Conservation (phyloP, 306 rosid species). For the Canavalia gladiata region DNA sequence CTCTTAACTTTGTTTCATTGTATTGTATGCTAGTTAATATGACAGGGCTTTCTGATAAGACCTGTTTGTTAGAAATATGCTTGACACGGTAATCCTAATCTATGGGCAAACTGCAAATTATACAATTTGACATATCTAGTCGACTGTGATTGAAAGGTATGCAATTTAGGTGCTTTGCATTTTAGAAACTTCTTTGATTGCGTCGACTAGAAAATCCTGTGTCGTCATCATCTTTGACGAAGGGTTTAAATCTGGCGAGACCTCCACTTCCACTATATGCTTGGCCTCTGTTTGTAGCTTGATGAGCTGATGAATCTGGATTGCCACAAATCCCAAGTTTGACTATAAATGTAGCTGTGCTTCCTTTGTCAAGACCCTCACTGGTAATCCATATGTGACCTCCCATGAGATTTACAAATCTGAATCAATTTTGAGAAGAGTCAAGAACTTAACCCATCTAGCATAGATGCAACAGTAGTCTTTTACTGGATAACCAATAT, state of each 20-base stretch:
- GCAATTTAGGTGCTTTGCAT: slow-evolving; percentile 14
- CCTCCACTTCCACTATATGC: slow-evolving; percentile 75
- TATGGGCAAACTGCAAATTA: slow-evolving; percentile 45
- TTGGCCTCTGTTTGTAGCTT: slow-evolving; percentile 51
- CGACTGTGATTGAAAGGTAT: slow-evolving; percentile 5
- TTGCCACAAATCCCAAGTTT: slow-evolving; percentile 75
- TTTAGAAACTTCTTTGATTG: slow-evolving; percentile 73
- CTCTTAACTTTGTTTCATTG: slow-evolving; percentile 27
- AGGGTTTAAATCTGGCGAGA: slow-evolving; percentile 63
- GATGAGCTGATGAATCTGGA: slow-evolving; percentile 59
- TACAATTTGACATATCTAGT: slow-evolving; percentile 39
- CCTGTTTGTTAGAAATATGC: slow-evolving; percentile 41
- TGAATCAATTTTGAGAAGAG: slow-evolving; percentile 53
- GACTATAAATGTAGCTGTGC: slow-evolving; percentile 69
- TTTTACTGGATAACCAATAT: slow-evolving; percentile 2
- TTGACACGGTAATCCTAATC: slow-evolving; percentile 40
- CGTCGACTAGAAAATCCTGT: slow-evolving; percentile 58
- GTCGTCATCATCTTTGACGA: slow-evolving; percentile 55
- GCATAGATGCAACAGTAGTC: not conserved
- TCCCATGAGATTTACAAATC: slow-evolving; percentile 96
- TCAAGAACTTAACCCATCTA: slow-evolving; percentile 26
- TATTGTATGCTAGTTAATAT: slow-evolving; percentile 33
- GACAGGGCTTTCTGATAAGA: slow-evolving; percentile 9
- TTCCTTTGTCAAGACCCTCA: slow-evolving; percentile 83
- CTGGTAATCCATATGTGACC: slow-evolving; percentile 95